phyloP scores from a whole-genome alignment of 2,329 filamentous ascomycete genomes.

The Grosmannia clavigera region DNA sequence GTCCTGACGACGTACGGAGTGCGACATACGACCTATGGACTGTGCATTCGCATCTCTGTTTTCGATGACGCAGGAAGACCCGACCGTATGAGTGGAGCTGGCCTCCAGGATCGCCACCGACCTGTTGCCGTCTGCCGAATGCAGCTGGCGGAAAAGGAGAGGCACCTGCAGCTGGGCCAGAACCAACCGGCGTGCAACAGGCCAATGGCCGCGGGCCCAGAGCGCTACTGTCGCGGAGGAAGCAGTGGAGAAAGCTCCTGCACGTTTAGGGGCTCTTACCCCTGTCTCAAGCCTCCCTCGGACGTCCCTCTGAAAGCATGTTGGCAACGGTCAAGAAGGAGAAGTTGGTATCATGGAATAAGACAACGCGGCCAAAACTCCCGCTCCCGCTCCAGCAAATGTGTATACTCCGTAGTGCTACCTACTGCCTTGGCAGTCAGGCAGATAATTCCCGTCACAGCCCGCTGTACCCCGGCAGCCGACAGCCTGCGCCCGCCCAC shows the following conservation, averaged over 20 bases:
- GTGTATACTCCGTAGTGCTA: neutral
- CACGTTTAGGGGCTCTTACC: neutral
- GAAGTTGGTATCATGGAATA: neutral
- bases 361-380: neutral
- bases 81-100: neutral
- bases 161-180: neutral
- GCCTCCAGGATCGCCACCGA: neutral
- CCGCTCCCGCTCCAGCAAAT: neutral
- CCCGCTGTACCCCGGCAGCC: neutral
- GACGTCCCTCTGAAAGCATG: neutral
- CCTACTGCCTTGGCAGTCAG: no score
- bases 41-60: no score
- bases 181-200: neutral
- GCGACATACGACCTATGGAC: no score
- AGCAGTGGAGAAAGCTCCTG: neutral
- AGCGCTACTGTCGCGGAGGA: neutral
- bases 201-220: no score
- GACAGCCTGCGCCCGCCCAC: slow-evolving; percentile 7
- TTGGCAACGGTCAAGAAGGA: neutral
- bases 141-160: neutral
- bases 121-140: neutral
- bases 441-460: neutral
- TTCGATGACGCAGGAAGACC: neutral
- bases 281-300: neutral
- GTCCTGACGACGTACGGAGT: no score